phyloP scores from a whole-genome alignment of 2,329 filamentous ascomycete genomes.

The Fusarium sp. region DNA sequence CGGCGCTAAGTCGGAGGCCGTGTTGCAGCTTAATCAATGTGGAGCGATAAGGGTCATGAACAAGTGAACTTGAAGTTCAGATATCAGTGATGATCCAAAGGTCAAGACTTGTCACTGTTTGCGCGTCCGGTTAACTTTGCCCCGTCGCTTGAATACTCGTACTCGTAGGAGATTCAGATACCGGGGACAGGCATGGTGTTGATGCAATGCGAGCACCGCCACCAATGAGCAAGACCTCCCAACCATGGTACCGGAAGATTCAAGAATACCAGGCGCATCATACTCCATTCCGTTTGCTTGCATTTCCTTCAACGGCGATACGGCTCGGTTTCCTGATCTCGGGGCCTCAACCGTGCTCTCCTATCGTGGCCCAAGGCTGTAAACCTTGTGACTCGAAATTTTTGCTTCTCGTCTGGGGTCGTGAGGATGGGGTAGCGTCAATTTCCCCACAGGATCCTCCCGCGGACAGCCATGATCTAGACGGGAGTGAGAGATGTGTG shows the following conservation, averaged over 20 bases:
- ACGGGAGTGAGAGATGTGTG: slow-evolving; percentile 5
- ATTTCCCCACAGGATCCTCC: slow-evolving; percentile 40
- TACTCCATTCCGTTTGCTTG: not conserved
- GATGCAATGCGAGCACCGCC: slow-evolving; percentile 15
- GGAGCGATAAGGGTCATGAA: slow-evolving; percentile 20
- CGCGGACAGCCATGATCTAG: slow-evolving; percentile 12
- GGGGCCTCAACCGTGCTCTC: slow-evolving; percentile 8
- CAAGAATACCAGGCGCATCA: not conserved
- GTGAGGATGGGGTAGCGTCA: slow-evolving; percentile 37
- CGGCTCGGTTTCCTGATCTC: slow-evolving; percentile 34
- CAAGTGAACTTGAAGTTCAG: not conserved
- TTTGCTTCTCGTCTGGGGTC: slow-evolving; percentile 30
- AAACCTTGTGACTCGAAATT: slow-evolving; percentile 36
- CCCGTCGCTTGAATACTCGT: slow-evolving; percentile 7
- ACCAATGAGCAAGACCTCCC: slow-evolving; percentile 9
- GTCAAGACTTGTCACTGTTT: not conserved
- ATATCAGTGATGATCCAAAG: not conserved
- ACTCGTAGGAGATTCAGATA: slow-evolving; percentile 14
- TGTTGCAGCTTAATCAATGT: slow-evolving; percentile 19
- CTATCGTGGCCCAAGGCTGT: slow-evolving; percentile 36
- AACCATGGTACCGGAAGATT: not conserved
- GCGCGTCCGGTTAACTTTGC: not conserved
- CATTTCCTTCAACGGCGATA: not conserved
- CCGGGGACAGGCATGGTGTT: slow-evolving; percentile 21
- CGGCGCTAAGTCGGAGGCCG: slow-evolving; percentile 33